phyloP scores from a whole-genome alignment of 1,139 yeast species.

The Chernovozyma sophiae-reginae region DNA sequence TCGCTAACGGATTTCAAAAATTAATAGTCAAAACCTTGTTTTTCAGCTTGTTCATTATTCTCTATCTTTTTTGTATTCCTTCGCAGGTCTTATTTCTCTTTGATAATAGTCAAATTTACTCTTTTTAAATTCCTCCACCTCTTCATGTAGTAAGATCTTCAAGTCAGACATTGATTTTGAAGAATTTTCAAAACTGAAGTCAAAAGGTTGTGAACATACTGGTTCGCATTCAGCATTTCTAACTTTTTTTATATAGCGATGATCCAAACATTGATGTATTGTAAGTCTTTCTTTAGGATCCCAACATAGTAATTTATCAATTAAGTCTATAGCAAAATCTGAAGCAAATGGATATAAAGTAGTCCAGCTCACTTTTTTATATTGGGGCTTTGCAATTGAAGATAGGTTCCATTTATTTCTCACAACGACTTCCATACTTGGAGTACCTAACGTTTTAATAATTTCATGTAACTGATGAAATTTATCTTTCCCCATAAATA shows the following conservation, averaged over 20 bases:
- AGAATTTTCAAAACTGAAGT: conserved; percentile 56
- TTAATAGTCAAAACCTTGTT: not conserved
- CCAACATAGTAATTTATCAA: conserved; percentile 58
- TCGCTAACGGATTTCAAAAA: not conserved
- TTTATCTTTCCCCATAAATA: conserved; percentile 69
- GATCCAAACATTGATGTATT: conserved; percentile 50
- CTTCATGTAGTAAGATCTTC: conserved; percentile 42
- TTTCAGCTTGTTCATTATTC: not conserved
- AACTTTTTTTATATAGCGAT: conserved; percentile 44
- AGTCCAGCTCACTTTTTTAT: conserved; percentile 40
- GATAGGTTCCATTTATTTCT: conserved; percentile 26
- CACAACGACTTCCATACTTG: conserved; percentile 37
- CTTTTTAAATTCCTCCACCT: conserved; percentile 31
- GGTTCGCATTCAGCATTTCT: conserved; percentile 52
- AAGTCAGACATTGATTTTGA: conserved; percentile 35
- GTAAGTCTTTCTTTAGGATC: conserved; percentile 44
- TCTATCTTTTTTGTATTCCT: not conserved
- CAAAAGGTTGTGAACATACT: conserved; percentile 42
- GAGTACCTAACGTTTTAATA: conserved; percentile 60
- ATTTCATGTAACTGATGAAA: conserved; percentile 62
- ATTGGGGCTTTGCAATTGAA: conserved; percentile 32
- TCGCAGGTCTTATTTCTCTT: not conserved
- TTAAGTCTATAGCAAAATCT: conserved; percentile 40
- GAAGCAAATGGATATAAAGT: conserved; percentile 59
- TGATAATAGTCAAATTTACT: conserved; percentile 3